These are phyloP conservation scores for Diplodia seriata DNA, from an alignment of 2,329 filamentous ascomycete species.

Conservation along the genomic window DNA sequence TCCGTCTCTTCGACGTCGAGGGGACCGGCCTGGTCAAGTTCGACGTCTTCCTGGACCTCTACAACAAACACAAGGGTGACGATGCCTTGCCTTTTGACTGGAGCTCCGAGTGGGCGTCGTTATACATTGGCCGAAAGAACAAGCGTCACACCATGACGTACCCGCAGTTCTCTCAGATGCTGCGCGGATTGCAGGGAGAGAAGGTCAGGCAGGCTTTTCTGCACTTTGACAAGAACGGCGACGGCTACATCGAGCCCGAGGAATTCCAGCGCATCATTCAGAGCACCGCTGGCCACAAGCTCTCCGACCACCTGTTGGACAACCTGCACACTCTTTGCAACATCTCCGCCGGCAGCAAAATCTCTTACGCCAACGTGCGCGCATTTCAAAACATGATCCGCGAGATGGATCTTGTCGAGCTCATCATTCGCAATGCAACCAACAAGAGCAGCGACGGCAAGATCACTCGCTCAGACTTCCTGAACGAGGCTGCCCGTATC, in stretches of 20 bases:
- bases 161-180: conserved; percentile 96
- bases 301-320: conserved; percentile 92
- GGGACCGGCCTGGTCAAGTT: conserved; percentile 86
- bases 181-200: conserved; percentile 94
- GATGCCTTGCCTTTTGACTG: conserved; percentile 92
- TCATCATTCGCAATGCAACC: conserved; percentile 88
- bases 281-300: conserved; percentile 92
- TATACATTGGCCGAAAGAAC: conserved; percentile 90
- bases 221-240: conserved; percentile 85
- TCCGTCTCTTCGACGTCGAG: conserved; percentile 91
- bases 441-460: conserved; percentile 84
- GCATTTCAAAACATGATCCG: conserved; percentile 98
- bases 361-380: conserved; percentile 96
- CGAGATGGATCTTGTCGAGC: conserved; percentile 96
- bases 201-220: conserved; percentile 95
- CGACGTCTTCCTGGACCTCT: conserved; percentile 82
- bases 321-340: conserved; percentile 94
- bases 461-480: conserved; percentile 91
- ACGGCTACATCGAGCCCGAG: conserved; percentile 93
- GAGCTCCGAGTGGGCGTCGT: conserved; percentile 93
- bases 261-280: conserved; percentile 97
- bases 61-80: conserved; percentile 86
- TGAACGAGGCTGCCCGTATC: conserved; percentile 89
- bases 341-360: conserved; percentile 87
- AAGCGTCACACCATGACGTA: conserved; percentile 92